Conservation (phyloP, 1,139 yeast species). For the Saccharomyces hybrid region DNA sequence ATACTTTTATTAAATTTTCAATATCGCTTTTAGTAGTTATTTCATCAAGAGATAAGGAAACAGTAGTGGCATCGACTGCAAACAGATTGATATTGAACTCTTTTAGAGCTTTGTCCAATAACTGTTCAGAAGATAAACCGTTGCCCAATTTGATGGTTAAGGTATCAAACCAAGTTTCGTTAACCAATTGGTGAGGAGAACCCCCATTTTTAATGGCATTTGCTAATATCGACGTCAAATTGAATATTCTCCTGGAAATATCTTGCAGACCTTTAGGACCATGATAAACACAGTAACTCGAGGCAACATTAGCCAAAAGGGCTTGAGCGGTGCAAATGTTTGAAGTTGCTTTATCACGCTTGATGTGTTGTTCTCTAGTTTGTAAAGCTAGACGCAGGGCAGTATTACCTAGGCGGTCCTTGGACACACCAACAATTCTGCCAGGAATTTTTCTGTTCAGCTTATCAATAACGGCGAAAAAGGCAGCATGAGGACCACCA, state of each 20-base stretch:
- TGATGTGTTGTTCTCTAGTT: constrained; percentile 96
- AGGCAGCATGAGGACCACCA: constrained; percentile 99
- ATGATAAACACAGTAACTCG: constrained; percentile 93
- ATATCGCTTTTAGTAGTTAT: constrained; percentile 65
- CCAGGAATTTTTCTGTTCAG: constrained; percentile 94
- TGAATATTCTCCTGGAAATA: constrained; percentile 73
- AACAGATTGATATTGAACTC: constrained; percentile 66
- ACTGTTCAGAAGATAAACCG: constrained; percentile 44
- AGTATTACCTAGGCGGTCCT: constrained; percentile 80
- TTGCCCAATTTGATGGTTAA: constrained; percentile 53
- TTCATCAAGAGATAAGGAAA: constrained; percentile 80
- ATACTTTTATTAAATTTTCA: constrained; percentile 47
- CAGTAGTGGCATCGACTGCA: constrained; percentile 52
- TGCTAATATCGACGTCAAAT: constrained; percentile 68
- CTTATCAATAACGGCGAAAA: constrained; percentile 73
- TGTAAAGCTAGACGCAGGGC: constrained; percentile 91
- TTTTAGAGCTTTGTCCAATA: constrained; percentile 51
- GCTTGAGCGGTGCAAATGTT: constrained; percentile 98
- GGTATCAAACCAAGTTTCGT: constrained; percentile 78
- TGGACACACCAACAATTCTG: constrained; percentile 85
- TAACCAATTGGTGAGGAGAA: constrained; percentile 48
- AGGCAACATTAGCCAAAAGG: constrained; percentile 85
- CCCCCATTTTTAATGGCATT: constrained; percentile 38
- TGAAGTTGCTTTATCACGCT: constrained; percentile 95
- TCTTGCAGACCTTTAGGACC: constrained; percentile 81